Base-by-base conservation (phyloP, 1,284 basidiomycete species). In the Ustilago vetiveriae region DNA sequence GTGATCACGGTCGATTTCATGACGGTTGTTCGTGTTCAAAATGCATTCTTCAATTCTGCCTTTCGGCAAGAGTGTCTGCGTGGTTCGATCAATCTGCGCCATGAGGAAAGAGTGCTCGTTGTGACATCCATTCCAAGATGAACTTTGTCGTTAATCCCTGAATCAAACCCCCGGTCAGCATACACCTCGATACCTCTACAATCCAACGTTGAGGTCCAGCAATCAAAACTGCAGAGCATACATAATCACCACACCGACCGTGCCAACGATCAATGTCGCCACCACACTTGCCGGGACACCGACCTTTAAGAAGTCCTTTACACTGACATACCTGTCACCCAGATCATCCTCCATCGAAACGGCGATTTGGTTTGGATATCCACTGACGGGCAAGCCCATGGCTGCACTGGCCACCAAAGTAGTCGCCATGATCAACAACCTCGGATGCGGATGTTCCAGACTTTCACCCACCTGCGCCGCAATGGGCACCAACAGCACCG, bases 341-440 rank as follows among this genome's bases (percentile, higher is more conserved):
- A 98, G 87, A 81, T 96, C 93, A 82, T 98, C 92, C 80, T 97
- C 95, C 83, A 97, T 91, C 6, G 92, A 92, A 21, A 94, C 79
- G 2, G 80, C 82, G 29, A 81, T 82, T 46, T 75, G 78, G 57
- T 97, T 97, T 0, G 94, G 95, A 85, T 98, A 98, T 6, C 95
- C 95, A 59, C 91, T 94, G 30, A 98, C 94, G 4, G 94, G 94
- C 86, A 99, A 90, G 6, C 94, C 96, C 95, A 98, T 98, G 1
- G 95, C 96, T 3, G 92, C 87, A 26, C 92, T 94, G 76, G 94
- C 97, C 54, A 96, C 91, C 64, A 98, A 85, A 2, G 89, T 92
- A 9, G 94, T 98, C 42, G 84, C 82, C 82, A 82, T 81, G 59
- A 81, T 80, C 13, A 82, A 55, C 43, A 81, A 51, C 6, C 76